Conservation (phyloP, 1,284 basidiomycete genomes). For the Rhodotorula sp. region DNA sequence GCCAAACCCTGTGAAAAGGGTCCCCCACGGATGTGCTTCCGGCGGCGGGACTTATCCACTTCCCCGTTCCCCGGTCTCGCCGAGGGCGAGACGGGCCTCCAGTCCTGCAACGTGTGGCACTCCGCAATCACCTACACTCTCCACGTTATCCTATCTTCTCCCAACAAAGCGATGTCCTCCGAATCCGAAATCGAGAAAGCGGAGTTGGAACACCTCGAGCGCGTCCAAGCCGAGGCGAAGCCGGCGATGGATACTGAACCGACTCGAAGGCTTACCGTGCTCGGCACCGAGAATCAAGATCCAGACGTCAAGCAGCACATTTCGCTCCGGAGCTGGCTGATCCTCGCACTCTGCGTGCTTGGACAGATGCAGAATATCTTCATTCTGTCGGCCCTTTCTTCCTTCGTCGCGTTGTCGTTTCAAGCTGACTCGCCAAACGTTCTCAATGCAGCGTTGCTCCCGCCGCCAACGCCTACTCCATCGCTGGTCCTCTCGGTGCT, state of each 20-base stretch:
- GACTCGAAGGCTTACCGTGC: not conserved
- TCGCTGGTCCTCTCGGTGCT: constrained; percentile 12
- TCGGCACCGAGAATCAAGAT: constrained; percentile 15
- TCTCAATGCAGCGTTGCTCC: constrained; percentile 10
- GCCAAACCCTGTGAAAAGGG: no score
- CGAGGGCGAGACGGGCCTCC: no score
- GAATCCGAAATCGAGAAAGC: not conserved
- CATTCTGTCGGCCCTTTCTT: constrained; percentile 1
- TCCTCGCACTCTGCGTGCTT: constrained; percentile 14
- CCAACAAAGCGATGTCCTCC: not conserved
- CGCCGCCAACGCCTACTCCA: constrained; percentile 16
- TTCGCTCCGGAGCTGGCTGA: not conserved
- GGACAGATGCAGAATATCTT: constrained; percentile 18
- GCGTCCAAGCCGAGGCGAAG: not conserved
- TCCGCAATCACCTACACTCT: no score
- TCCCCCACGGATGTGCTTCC: no score
- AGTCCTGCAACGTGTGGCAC: no score
- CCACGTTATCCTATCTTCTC: no score
- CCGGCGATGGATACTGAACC: not conserved
- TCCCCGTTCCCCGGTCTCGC: no score
- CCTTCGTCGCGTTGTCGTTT: not conserved
- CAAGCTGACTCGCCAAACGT: not conserved
- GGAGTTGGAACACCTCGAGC: not conserved
- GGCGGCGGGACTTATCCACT: no score
- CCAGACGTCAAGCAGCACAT: constrained; percentile 8